phyloP scores from a whole-genome alignment of 352 stramenopile genomes.

The Phytophthora pisi region DNA sequence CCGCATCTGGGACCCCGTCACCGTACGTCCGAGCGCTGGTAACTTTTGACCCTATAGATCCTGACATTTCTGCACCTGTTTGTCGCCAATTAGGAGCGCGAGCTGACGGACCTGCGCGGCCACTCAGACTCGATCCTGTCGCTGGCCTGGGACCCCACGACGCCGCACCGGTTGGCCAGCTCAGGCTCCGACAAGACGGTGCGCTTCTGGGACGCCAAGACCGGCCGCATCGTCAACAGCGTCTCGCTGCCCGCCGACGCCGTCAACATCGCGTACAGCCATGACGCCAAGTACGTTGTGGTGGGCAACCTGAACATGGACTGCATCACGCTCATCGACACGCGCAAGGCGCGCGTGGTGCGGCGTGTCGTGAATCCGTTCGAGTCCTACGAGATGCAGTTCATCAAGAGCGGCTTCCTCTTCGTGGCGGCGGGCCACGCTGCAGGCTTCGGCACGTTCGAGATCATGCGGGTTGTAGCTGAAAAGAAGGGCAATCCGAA shows the following conservation, averaged over 20 bases:
- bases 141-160: constrained; percentile 78
- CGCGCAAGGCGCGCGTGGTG: constrained; percentile 80
- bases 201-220: constrained; percentile 86
- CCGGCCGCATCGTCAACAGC: constrained; percentile 74
- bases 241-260: constrained; percentile 77
- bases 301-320: constrained; percentile 76
- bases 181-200: constrained; percentile 83
- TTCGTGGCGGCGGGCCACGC: constrained; percentile 84
- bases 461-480: constrained; percentile 80
- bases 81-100: constrained; percentile 42
- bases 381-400: constrained; percentile 85
- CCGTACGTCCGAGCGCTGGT: constrained; percentile 36
- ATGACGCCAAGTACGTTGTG: constrained; percentile 83
- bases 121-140: constrained; percentile 80
- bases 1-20: constrained; percentile 72
- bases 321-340: constrained; percentile 83
- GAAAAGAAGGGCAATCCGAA: constrained; percentile 86
- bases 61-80: constrained; percentile 4
- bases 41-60: neutral
- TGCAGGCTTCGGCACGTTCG: constrained; percentile 76
- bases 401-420: constrained; percentile 77
- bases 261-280: constrained; percentile 82
- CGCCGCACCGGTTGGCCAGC: constrained; percentile 63
- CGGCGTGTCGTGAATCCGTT: constrained; percentile 83
- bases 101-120: constrained; percentile 65